Percentiles rank a stretch among this genome's conserved stretches.
These are phyloP conservation scores for Sarocladium oryzae DNA, from an alignment of 2,329 filamentous ascomycete genomes.

Conservation along the genomic window DNA sequence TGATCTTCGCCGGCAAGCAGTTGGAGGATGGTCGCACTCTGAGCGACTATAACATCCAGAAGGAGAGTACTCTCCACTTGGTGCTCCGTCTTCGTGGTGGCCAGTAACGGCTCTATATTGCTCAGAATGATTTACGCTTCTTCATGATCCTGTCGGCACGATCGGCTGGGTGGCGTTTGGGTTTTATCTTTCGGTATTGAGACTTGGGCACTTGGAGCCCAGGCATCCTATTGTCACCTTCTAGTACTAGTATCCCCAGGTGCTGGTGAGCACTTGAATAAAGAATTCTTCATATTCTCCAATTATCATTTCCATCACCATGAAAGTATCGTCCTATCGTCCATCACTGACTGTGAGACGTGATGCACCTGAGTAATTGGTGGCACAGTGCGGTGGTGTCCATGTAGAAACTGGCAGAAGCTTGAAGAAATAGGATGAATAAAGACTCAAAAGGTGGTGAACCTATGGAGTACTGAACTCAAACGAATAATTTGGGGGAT, in stretches of 20 bases:
- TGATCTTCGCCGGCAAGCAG: conserved; percentile 96
- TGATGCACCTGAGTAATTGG: too few species aligned
- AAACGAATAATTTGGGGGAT: too few species aligned
- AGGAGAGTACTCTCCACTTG: conserved; percentile 80
- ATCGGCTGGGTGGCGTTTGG: conserved; percentile 11
- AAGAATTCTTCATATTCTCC: not conserved
- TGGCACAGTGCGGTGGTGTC: too few species aligned
- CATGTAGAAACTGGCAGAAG: too few species aligned
- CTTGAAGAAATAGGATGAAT: too few species aligned
- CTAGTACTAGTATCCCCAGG: not conserved
- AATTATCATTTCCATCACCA: not conserved
- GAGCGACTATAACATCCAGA: conserved; percentile 93
- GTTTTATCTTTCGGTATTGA: conserved; percentile 3
- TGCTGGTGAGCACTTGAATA: not conserved
- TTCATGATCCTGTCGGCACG: not conserved
- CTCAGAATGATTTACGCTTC: not conserved
- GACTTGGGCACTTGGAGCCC: not conserved
- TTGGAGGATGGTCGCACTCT: conserved; percentile 89
- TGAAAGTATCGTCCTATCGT: too few species aligned
- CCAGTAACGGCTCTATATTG: not conserved
- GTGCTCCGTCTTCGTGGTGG: conserved; percentile 89
- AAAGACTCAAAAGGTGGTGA: too few species aligned
- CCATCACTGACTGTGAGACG: too few species aligned
- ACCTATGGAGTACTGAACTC: too few species aligned
- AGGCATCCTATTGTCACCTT: not conserved